phyloP scores from a whole-genome alignment of 192 early-diverging fungal genomes.

The Radiomyces spectabilis region DNA sequence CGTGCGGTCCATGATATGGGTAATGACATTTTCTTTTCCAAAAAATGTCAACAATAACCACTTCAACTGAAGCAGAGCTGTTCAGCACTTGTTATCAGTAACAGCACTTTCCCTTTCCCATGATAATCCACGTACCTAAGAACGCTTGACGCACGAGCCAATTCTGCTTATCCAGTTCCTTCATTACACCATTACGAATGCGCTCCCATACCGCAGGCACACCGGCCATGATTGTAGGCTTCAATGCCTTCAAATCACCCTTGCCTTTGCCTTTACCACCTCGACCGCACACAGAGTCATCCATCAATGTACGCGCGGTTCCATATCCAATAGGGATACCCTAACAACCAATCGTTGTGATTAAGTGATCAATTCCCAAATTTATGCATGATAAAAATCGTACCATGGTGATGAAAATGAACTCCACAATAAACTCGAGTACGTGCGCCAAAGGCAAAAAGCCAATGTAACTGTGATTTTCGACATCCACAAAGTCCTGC shows the following conservation, averaged over 20 bases:
- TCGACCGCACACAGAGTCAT: constrained; percentile 44
- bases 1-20: constrained; percentile 42
- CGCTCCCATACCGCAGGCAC: constrained; percentile 85
- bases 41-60: constrained; percentile 32
- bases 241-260: constrained; percentile 61
- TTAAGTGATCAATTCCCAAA: too few species aligned
- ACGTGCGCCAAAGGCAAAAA: constrained; percentile 69
- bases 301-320: constrained; percentile 61
- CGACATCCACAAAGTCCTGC: constrained; percentile 14
- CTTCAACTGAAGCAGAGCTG: constrained; percentile 50
- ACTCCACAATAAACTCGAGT: constrained; percentile 80
- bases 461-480: constrained; percentile 35
- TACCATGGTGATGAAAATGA: constrained; percentile 48
- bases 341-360: too few species aligned
- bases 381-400: too few species aligned
- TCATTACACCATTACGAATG: constrained; percentile 77
- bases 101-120: constrained; percentile 17
- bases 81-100: not conserved
- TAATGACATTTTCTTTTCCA: constrained; percentile 40
- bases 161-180: constrained; percentile 37
- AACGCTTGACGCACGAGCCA: constrained; percentile 39
- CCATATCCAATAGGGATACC: constrained; percentile 54
- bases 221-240: constrained; percentile 70
- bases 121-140: too few species aligned
- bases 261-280: constrained; percentile 39